Evolutionary conservation across 352 stramenopile genomes (phyloP).

Genomic region (Blastocystis sp.): DNA sequence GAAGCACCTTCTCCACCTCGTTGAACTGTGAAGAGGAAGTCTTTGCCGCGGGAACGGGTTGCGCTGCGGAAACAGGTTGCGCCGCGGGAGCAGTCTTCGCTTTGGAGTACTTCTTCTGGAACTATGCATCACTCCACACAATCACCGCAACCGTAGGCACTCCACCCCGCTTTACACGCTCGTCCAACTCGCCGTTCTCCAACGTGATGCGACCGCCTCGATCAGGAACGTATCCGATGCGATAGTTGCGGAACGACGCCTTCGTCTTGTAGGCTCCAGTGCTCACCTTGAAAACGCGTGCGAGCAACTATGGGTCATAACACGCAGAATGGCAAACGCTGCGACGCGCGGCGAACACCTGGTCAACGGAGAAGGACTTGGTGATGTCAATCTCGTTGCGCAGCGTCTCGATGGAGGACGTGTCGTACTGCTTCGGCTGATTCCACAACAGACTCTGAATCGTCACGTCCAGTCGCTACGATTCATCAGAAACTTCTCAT

Average conservation of each 20-base stretch:
- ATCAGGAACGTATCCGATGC: constrained; percentile 31
- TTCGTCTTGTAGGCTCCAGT: constrained; percentile 26
- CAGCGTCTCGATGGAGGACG: constrained; percentile 24
- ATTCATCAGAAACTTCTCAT: background rate
- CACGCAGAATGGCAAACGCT: background rate
- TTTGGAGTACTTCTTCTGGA: too few relatives aligned
- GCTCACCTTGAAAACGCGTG: constrained; percentile 55
- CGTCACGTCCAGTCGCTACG: constrained; percentile 46
- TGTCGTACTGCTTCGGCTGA: constrained; percentile 14
- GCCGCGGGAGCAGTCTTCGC: too few relatives aligned
- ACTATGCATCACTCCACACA: too few relatives aligned
- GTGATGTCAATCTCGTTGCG: constrained; percentile 69
- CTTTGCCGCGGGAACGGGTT: background rate
- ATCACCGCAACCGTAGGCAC: background rate
- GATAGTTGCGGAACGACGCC: constrained; percentile 18
- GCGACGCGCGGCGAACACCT: constrained; percentile 18
- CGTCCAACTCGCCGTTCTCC: background rate
- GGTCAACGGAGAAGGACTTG: constrained; percentile 10
- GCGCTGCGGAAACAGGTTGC: background rate
- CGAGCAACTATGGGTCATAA: constrained; percentile 31
- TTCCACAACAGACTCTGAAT: constrained; percentile 70
- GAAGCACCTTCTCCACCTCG: constrained; percentile 49
- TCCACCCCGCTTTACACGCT: background rate
- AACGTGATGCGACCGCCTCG: constrained; percentile 37
- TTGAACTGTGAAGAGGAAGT: background rate